Evolutionary conservation across 1,139 yeast species (phyloP), one percentile per base, ranked within the genome.

Genomic region (Sugiyamaella japonica): DNA sequence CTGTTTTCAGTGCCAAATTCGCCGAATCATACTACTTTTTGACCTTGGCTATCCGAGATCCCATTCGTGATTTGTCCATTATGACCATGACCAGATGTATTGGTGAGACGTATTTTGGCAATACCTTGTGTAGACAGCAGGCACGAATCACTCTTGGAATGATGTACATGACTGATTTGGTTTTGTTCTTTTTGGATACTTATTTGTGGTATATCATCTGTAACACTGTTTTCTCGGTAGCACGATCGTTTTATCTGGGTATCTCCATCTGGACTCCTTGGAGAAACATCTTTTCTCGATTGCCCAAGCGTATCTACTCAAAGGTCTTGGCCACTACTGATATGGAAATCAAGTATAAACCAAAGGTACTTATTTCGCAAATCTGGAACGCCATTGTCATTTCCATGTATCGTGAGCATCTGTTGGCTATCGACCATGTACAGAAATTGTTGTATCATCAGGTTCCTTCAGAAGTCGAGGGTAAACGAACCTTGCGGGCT

Each of bases 311-410:
- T 84, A 89, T 93, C 66, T 93, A 93, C 79, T 89, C 97, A 56
- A 93, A 93, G 83, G 84, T 93, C 63, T 83, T 93, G 74, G 98
- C 98, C 48, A 93, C 99, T 42, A 89, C 97, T 63, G 99, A 93
- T 73, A 93, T 93, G 98, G 99, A 93, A 77, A 89, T 93, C 71
- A 93, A 93, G 78, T 93, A 93, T 78, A 93, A 93, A 76, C 99
- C 99, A 66, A 93, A 93, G 83, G 98, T 93, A 63, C 81, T 93
- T 72, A 91, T 93, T 69, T 90, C 98, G 47, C 99, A 93, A 78
- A 91, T 93, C 67, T 93, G 99, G 99, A 93, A 93, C 73, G 99
- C 99, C 55, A 87, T 91, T 73, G 95, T 91, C 66, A 91, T 91
- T 67, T 90, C 97, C 60, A 91, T 91, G 97, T 91, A 91, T 84